Conservation (phyloP, 1,284 basidiomycete genomes). For the Moesziomyces sp. region DNA sequence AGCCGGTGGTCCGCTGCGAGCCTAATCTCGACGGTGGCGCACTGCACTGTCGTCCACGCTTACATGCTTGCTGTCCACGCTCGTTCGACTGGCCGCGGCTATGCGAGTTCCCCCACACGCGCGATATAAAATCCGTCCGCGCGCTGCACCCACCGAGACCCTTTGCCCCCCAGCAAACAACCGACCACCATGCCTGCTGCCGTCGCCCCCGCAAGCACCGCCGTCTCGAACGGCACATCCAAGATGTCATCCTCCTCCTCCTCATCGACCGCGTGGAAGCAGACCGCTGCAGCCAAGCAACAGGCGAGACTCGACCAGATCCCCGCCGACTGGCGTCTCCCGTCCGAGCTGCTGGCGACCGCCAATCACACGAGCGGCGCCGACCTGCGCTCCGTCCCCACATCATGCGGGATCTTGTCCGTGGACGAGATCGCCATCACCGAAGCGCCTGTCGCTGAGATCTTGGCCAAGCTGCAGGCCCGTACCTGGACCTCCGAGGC, state of each 20-base stretch:
- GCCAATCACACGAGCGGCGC: constrained; percentile 15
- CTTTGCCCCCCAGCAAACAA: background rate
- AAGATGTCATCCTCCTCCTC: constrained; percentile 18
- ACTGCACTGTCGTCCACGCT: no score
- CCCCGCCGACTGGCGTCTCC: constrained; percentile 31
- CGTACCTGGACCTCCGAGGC: constrained; percentile 33
- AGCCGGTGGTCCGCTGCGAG: no score
- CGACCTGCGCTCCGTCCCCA: constrained; percentile 34
- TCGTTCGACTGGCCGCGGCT: no score
- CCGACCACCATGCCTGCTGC: constrained; percentile 21
- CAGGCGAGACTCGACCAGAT: constrained; percentile 28
- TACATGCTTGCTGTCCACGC: no score
- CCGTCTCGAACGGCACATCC: constrained; percentile 9
- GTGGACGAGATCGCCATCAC: constrained; percentile 36
- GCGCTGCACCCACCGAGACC: no score
- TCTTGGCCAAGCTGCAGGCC: constrained; percentile 19
- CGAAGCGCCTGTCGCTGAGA: constrained; percentile 14
- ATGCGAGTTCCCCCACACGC: no score
- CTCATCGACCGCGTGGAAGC: constrained; percentile 26
- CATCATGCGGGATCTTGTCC: constrained; percentile 31
- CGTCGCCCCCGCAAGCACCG: constrained; percentile 5
- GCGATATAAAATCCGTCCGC: no score
- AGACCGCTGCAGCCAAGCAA: constrained; percentile 33
- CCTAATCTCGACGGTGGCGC: no score
- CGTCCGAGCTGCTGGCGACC: constrained; percentile 9